Evolutionary conservation across 495 filamentous ascomycete species (phyloP).

Genomic region (Emericellopsis terricola): DNA sequence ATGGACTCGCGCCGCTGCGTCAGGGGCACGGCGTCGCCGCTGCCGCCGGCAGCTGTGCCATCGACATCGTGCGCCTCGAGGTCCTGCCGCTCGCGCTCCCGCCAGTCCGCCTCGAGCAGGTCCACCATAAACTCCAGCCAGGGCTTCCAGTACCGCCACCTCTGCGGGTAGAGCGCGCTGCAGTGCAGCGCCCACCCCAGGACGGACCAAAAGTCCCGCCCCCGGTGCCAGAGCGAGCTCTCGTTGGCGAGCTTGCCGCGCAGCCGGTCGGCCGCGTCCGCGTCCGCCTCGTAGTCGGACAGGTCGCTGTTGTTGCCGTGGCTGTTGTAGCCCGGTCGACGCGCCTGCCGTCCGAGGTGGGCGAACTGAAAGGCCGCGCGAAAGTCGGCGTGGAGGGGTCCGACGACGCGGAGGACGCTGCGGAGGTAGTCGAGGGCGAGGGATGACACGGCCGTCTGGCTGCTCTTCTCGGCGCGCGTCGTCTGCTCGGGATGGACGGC

Average conservation of each 20-base stretch:
- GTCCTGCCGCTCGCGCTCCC: slow-evolving; percentile 28
- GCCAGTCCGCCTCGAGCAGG: slow-evolving; percentile 59
- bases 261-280: slow-evolving; percentile 24
- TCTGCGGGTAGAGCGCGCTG: slow-evolving; percentile 43
- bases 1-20: slow-evolving; percentile 16
- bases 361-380: slow-evolving; percentile 17
- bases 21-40: slow-evolving; percentile 9
- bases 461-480: slow-evolving; percentile 15
- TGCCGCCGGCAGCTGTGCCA: neutral
- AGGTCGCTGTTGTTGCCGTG: slow-evolving; percentile 5
- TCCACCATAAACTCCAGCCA: slow-evolving; percentile 73
- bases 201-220: slow-evolving; percentile 74
- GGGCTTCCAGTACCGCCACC: slow-evolving; percentile 70
- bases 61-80: slow-evolving; percentile 3
- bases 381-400: slow-evolving; percentile 24
- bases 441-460: slow-evolving; percentile 16
- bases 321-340: slow-evolving; percentile 1
- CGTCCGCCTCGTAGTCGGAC: slow-evolving; percentile 9
- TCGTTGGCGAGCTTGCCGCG: slow-evolving; percentile 37
- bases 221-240: slow-evolving; percentile 52
- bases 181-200: slow-evolving; percentile 93
- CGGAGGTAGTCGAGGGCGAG: slow-evolving; percentile 22
- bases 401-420: slow-evolving; percentile 17
- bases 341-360: slow-evolving; percentile 3
- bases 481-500: slow-evolving; percentile 56